These are phyloP conservation scores for Ilex asprella DNA, from an alignment of 257 asterid species.

Conservation along the genomic window DNA sequence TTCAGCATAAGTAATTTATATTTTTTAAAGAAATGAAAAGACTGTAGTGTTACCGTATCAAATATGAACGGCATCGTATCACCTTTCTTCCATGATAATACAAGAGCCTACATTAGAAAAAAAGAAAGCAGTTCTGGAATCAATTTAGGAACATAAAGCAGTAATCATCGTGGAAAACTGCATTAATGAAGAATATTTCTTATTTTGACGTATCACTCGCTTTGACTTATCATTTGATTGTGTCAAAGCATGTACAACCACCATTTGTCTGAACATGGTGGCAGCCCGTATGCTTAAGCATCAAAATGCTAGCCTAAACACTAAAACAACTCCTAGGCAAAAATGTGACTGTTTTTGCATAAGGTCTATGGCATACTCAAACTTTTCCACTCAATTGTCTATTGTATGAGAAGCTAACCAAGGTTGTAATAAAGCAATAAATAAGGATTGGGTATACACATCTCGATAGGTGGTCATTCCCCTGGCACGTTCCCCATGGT, in stretches of 20 bases:
- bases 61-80: slow-evolving; percentile 88
- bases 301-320: too few relatives aligned
- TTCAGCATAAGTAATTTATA: neutral
- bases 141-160: neutral
- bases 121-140: neutral
- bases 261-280: too few relatives aligned
- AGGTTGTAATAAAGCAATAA: slow-evolving; percentile 8
- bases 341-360: too few relatives aligned
- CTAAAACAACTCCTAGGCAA: too few relatives aligned
- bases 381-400: too few relatives aligned
- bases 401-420: neutral
- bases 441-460: slow-evolving; percentile 31
- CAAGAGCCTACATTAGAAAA: slow-evolving; percentile 59
- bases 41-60: slow-evolving; percentile 54
- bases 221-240: too few relatives aligned
- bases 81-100: slow-evolving; percentile 78
- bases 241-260: too few relatives aligned
- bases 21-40: slow-evolving; percentile 2
- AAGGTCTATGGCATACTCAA: too few relatives aligned
- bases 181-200: too few relatives aligned
- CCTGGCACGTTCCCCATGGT: slow-evolving; percentile 92
- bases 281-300: too few relatives aligned
- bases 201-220: too few relatives aligned
- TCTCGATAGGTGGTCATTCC: slow-evolving; percentile 71
- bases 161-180: too few relatives aligned